phyloP scores from a whole-genome alignment of 2,329 filamentous ascomycete genomes.

The Massarina eburnea region DNA sequence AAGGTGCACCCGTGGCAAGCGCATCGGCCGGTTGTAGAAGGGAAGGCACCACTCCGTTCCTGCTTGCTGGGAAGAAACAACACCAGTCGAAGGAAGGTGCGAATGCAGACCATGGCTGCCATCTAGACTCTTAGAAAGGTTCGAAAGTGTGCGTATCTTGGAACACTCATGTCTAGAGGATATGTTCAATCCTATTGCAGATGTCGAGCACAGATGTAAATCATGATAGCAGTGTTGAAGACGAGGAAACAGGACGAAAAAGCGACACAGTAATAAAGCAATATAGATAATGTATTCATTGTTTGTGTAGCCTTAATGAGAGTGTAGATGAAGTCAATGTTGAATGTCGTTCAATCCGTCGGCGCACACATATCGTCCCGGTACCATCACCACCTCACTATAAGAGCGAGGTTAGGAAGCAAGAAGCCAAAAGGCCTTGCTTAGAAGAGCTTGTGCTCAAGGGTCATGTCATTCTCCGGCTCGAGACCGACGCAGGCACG shows the following conservation, averaged over 20 bases:
- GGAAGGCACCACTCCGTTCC: background rate
- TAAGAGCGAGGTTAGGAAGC: background rate
- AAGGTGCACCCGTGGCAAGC: conserved; percentile 6
- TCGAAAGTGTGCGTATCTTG: too few species aligned
- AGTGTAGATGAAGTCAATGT: conserved; percentile 3
- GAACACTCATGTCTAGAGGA: too few species aligned
- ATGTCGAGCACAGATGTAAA: too few species aligned
- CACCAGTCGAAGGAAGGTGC: background rate
- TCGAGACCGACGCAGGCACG: conserved; percentile 94
- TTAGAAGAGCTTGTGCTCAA: conserved; percentile 93
- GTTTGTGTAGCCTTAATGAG: conserved; percentile 4
- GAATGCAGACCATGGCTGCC: too few species aligned
- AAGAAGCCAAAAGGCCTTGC: background rate
- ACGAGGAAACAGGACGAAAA: too few species aligned
- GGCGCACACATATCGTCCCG: background rate
- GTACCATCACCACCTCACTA: background rate
- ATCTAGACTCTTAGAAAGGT: too few species aligned
- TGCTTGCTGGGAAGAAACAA: background rate
- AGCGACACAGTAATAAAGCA: background rate
- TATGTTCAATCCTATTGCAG: too few species aligned
- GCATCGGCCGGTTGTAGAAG: background rate
- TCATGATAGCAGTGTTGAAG: too few species aligned
- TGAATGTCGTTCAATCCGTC: conserved; percentile 1
- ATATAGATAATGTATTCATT: background rate
- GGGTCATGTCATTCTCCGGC: conserved; percentile 97